Evolutionary conservation across 306 rosid genomes (phyloP).

Genomic region (Vigna angularis): DNA sequence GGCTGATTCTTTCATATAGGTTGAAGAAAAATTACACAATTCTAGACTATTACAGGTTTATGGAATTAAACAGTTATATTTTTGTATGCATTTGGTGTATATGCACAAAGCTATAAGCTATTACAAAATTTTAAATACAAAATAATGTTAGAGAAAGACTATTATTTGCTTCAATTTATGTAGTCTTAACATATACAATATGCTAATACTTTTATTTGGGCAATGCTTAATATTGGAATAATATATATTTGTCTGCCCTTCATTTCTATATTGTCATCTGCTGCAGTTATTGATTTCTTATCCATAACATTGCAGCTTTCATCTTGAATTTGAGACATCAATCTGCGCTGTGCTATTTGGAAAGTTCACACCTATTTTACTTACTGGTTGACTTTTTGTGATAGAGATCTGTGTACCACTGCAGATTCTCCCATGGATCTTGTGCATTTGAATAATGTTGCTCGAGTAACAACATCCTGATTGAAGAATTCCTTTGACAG

Average conservation of each 20-base stretch:
- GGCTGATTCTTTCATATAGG: background rate
- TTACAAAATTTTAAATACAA: background rate
- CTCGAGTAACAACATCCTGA: constrained; percentile 38
- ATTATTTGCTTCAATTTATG: background rate
- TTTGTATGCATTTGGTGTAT: background rate
- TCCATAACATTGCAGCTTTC: constrained; percentile 20
- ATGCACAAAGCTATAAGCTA: background rate
- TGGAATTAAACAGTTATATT: background rate
- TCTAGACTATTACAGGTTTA: background rate
- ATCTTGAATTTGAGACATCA: constrained; percentile 26
- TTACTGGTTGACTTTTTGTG: constrained; percentile 29
- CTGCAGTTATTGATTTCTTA: constrained; percentile 23
- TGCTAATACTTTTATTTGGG: constrained; percentile 15
- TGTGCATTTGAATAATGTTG: constrained; percentile 40
- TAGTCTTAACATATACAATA: constrained; percentile 3
- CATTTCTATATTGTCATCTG: constrained; percentile 20
- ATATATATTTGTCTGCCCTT: constrained; percentile 18
- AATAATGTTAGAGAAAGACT: background rate
- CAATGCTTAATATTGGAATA: constrained; percentile 31
- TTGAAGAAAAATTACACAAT: constrained; percentile 2
- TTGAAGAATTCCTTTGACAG: constrained; percentile 36
- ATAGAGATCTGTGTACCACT: constrained; percentile 28
- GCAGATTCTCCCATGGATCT: constrained; percentile 32
- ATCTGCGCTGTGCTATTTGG: constrained; percentile 31
- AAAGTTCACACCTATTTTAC: constrained; percentile 24